Conservation (phyloP, 2,329 filamentous ascomycete species). For the Botrytis medusae region DNA sequence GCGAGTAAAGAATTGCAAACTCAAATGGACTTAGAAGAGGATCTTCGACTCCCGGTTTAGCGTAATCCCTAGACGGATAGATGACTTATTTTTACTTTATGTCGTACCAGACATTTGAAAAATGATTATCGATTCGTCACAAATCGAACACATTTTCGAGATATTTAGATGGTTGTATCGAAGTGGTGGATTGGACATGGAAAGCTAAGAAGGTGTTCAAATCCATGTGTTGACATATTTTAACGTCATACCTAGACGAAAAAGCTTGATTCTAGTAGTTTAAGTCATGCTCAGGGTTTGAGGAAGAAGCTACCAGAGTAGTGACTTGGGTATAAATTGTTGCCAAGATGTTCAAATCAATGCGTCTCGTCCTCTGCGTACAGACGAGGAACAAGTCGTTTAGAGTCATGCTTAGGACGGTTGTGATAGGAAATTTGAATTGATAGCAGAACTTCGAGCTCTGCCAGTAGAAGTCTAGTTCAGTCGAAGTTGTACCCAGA, state of each 20-base stretch:
- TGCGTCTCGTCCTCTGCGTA: background rate
- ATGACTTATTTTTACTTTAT: background rate
- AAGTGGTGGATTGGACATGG: background rate
- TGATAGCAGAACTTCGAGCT: background rate
- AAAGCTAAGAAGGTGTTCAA: background rate
- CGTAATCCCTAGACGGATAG: background rate
- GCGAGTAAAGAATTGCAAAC: background rate
- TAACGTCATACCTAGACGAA: background rate
- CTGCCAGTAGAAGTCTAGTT: background rate
- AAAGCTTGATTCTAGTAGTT: background rate
- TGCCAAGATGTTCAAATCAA: background rate
- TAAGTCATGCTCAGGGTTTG: background rate
- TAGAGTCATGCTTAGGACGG: background rate
- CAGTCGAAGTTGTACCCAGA: background rate
- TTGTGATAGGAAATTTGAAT: background rate
- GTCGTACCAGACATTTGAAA: background rate
- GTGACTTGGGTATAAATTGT: background rate
- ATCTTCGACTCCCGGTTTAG: background rate
- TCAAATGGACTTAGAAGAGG: background rate
- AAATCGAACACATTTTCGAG: background rate
- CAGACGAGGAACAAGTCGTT: background rate
- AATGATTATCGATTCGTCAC: rapidly evolving
- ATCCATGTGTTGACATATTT: background rate
- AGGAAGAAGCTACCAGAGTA: background rate
- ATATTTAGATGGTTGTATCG: background rate